Conservation (phyloP, 2,329 filamentous ascomycete species). For the Fusarium incarnatum region DNA sequence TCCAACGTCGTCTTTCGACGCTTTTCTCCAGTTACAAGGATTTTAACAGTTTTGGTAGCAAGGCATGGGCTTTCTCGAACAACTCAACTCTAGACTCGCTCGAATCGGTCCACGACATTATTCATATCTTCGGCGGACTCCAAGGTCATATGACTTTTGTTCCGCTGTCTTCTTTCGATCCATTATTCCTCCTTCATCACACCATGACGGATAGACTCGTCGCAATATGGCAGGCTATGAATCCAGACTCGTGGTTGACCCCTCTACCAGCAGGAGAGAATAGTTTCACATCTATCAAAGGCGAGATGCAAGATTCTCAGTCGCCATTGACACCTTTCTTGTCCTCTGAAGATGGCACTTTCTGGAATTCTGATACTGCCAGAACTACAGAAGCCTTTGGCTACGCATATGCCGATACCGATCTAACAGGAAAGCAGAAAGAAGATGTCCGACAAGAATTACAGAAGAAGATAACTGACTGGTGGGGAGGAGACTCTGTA, state of each 20-base stretch:
- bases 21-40: conserved; percentile 75
- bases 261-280: conserved; percentile 65
- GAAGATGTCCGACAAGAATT: conserved; percentile 50
- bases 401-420: conserved; percentile 78
- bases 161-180: conserved; percentile 81
- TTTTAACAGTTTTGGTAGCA: conserved; percentile 76
- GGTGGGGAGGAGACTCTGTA: conserved; percentile 48
- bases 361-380: conserved; percentile 75
- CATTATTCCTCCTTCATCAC: conserved; percentile 83
- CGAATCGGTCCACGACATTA: conserved; percentile 72
- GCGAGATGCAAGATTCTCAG: conserved; percentile 64
- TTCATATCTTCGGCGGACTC: conserved; percentile 69
- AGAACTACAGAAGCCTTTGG: conserved; percentile 72
- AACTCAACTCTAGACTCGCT: conserved; percentile 70
- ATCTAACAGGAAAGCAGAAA: conserved; percentile 39
- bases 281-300: conserved; percentile 70
- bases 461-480: conserved; percentile 64
- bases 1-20: conserved; percentile 73
- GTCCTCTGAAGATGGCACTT: conserved; percentile 64
- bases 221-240: conserved; percentile 80
- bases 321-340: conserved; percentile 77
- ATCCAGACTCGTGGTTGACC: conserved; percentile 75
- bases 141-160: conserved; percentile 77
- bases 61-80: conserved; percentile 67
- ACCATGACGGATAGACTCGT: conserved; percentile 79